These are phyloP conservation scores for Colletotrichum sp. DNA, from an alignment of 2,329 filamentous ascomycete genomes.

Conservation along the genomic window DNA sequence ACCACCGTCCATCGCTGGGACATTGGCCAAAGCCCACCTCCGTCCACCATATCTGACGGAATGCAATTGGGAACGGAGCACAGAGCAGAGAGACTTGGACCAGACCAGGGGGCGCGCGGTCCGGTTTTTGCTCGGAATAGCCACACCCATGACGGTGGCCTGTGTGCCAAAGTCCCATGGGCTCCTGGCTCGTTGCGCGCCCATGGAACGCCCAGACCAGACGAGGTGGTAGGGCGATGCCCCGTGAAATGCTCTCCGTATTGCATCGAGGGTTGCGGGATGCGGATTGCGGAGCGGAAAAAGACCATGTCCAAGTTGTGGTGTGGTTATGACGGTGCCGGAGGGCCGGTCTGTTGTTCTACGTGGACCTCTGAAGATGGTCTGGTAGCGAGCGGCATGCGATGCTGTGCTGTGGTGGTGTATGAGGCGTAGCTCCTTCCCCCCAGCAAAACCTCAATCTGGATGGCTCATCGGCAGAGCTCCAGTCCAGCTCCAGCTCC, in stretches of 20 bases:
- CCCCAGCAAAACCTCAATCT: background rate
- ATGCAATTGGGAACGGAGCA: background rate
- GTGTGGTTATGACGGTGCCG: background rate
- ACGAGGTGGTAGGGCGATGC: background rate
- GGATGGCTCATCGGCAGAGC: background rate
- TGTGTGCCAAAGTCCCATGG: background rate
- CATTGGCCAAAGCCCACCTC: background rate
- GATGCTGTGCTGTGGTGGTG: background rate
- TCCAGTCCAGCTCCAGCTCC: background rate
- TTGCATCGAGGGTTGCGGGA: background rate
- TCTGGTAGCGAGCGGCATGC: background rate
- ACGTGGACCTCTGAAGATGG: background rate
- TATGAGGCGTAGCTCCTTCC: background rate
- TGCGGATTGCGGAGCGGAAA: background rate
- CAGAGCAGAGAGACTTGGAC: background rate
- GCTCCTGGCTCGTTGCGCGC: background rate
- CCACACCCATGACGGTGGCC: constrained; percentile 1
- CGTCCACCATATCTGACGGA: background rate
- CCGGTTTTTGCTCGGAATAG: constrained; percentile 10
- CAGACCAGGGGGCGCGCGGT: background rate
- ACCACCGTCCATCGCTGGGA: background rate
- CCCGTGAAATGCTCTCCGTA: background rate
- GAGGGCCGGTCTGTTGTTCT: background rate
- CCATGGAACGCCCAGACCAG: background rate
- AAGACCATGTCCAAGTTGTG: background rate